Evolutionary conservation across 495 filamentous ascomycete genomes (phyloP).

Genomic region (Hypoxylon lienhwacheense): DNA sequence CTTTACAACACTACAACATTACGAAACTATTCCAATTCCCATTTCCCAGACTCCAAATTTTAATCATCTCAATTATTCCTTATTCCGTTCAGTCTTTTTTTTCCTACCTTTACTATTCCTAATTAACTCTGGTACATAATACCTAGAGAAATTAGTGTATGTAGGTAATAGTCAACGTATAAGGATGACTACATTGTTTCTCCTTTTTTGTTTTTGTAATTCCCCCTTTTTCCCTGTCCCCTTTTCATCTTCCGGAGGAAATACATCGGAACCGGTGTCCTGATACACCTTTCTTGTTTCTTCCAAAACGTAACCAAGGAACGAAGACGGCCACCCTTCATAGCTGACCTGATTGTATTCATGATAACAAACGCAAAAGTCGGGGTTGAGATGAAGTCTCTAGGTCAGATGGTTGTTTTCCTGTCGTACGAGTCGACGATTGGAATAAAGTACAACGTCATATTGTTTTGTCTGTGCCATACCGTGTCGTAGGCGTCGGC

Average conservation of each 20-base stretch:
- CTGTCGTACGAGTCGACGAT: slow-evolving; percentile 20
- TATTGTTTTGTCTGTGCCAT: slow-evolving; percentile 9
- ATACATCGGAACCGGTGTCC: not conserved
- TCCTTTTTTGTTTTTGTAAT: slow-evolving; percentile 1
- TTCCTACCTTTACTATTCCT: too few species aligned
- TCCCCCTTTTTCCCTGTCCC: not conserved
- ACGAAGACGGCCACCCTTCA: not conserved
- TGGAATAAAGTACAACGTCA: slow-evolving; percentile 16
- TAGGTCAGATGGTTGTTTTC: slow-evolving; percentile 4
- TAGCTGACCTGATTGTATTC: slow-evolving; percentile 3
- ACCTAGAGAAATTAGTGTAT: too few species aligned
- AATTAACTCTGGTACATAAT: too few species aligned
- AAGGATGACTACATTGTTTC: not conserved
- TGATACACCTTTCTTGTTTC: not conserved
- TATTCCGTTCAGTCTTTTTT: too few species aligned
- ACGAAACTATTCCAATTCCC: too few species aligned
- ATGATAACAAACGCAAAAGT: slow-evolving; percentile 3
- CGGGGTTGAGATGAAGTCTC: not conserved
- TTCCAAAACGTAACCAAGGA: not conserved
- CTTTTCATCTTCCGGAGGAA: not conserved
- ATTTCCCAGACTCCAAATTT: too few species aligned
- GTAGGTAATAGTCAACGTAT: not conserved
- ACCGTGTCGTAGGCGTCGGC: not conserved
- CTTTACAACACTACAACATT: too few species aligned
- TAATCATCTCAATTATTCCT: too few species aligned